Evolutionary conservation across 2,329 filamentous ascomycete species (phyloP), one percentile per base, ranked within the genome.

Genomic region (Alternaria sp.): DNA sequence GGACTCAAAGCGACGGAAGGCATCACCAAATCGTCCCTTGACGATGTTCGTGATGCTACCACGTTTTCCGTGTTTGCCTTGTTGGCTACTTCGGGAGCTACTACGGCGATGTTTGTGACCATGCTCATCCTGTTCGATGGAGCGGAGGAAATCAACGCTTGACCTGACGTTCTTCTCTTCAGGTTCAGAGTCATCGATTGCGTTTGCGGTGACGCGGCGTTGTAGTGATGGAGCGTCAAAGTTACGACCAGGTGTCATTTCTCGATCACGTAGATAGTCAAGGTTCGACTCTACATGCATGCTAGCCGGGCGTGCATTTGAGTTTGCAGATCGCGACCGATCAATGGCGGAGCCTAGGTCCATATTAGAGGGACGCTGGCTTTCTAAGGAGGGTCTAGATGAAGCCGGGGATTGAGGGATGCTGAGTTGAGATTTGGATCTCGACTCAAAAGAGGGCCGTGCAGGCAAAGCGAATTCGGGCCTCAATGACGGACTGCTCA

Each of bases 1-100:
- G 11, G 83, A 85, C 78, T 99, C 96, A 70, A 98, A 98, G 6
- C 91, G 88, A 74, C 95, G 93, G 82, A 98, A 97, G 4, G 95
- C 94, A 73, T 97, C 94, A 1, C 94, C 93, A 77, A 98, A 97
- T 70, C 91, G 93, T 23, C 93, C 92, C 6, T 90, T 90, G n/a
- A 97, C 84, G 40, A 97, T 88, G 61, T 86, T 87, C 12, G 87
- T 86, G 66, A 97, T 81, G 77, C 92, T 96, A 1, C 89, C 85
- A 11, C 92, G 87, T 78, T 97, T 97, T 23, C 82, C 79, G 67
- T 90, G 87, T 71, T 88, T 90, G 23, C 84, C 82, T 53, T 85
- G 85, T 64, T 87, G 89, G 67, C 80, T 84, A 61, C 84, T 87
- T 43, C 83, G 79, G 32, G 87, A 89, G 67, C 80, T 84, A 61